Evolutionary conservation across 2,329 filamentous ascomycete genomes (phyloP).

Genomic region (Ophiocordyceps unilateralis): DNA sequence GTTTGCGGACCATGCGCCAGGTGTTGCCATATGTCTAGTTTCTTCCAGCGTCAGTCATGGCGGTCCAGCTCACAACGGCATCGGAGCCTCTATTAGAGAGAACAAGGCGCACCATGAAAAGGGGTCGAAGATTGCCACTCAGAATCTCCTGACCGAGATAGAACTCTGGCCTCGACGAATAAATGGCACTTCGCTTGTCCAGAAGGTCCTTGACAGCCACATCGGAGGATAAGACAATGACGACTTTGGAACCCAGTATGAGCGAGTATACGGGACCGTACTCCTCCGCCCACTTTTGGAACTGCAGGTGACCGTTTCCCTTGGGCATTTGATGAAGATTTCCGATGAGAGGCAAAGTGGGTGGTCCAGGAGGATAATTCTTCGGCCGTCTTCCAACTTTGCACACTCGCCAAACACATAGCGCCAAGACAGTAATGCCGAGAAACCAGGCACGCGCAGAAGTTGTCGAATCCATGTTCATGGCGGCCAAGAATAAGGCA

Average conservation of each 20-base stretch:
- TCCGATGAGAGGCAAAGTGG: constrained; percentile 30
- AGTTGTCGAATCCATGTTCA: not conserved
- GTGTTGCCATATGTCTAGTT: not conserved
- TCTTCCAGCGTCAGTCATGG: not conserved
- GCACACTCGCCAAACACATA: not conserved
- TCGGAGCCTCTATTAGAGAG: not conserved
- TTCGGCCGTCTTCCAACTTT: not conserved
- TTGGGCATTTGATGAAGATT: constrained; percentile 32
- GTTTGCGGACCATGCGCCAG: not conserved
- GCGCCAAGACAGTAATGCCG: not conserved
- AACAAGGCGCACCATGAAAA: not conserved
- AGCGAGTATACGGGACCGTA: constrained; percentile 34
- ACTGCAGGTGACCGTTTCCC: constrained; percentile 23
- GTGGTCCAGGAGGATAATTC: constrained; percentile 27
- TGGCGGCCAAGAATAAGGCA: too few relatives aligned
- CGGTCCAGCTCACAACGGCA: too few relatives aligned
- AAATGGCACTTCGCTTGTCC: constrained; percentile 30
- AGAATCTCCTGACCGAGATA: not conserved
- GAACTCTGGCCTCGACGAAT: constrained; percentile 21
- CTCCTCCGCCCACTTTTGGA: constrained; percentile 32
- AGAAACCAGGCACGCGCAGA: not conserved
- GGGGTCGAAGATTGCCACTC: not conserved
- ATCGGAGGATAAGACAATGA: constrained; percentile 28
- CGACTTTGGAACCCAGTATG: constrained; percentile 27
- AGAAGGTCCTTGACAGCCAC: constrained; percentile 31